phyloP scores from a whole-genome alignment of 2,329 filamentous ascomycete genomes.

The Graphilbum fragrans region DNA sequence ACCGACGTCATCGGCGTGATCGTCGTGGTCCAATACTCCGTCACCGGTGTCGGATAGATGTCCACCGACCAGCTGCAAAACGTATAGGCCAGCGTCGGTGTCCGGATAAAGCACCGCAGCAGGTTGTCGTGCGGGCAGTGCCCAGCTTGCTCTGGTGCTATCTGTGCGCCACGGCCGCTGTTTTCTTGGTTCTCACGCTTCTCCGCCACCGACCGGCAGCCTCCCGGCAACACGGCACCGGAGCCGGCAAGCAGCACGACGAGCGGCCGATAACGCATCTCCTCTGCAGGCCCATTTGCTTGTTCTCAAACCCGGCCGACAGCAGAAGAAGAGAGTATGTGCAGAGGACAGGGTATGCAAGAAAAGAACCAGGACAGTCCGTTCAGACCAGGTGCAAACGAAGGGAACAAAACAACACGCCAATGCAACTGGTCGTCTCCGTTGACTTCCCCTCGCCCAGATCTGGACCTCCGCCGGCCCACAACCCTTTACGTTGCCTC shows the following conservation, averaged over 20 bases:
- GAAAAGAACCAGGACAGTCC: no score
- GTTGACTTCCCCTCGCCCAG: no score
- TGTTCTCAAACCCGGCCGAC: no score
- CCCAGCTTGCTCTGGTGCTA: background rate
- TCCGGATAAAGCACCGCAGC: slow-evolving; percentile 7
- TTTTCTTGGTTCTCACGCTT: background rate
- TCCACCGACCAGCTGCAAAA: slow-evolving; percentile 8
- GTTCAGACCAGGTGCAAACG: no score
- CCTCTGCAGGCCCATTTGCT: no score
- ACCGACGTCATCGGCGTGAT: background rate
- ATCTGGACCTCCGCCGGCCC: no score
- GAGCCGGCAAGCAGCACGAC: slow-evolving; percentile 2
- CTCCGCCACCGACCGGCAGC: background rate
- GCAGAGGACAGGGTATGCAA: no score
- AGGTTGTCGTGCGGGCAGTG: slow-evolving; percentile 10
- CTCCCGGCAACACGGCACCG: background rate
- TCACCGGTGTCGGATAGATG: slow-evolving; percentile 6
- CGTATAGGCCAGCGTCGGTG: slow-evolving; percentile 5
- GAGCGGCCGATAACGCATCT: slow-evolving; percentile 5
- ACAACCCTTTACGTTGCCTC: no score
- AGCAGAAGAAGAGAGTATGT: no score
- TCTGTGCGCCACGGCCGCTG: no score
- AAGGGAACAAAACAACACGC: no score
- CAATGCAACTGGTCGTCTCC: no score
- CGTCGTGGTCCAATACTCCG: slow-evolving; percentile 4